Evolutionary conservation across 2,329 filamentous ascomycete genomes (phyloP).

Genomic region (Amesomyces nigricolor): DNA sequence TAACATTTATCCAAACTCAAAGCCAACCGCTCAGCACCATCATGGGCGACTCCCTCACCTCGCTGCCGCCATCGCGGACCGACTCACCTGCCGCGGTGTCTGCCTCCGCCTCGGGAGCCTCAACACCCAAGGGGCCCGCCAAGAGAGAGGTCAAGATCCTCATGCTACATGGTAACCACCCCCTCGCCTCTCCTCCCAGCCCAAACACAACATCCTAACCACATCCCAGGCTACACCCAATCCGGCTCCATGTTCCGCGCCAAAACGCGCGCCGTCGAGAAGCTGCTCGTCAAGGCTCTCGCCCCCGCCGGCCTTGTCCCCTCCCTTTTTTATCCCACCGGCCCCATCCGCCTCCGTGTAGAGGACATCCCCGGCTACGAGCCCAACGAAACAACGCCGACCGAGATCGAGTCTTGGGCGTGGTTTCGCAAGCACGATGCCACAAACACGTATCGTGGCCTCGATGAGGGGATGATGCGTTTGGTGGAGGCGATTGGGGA

Average conservation of each 20-base stretch:
- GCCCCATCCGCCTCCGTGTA: conserved; percentile 55
- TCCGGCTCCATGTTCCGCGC: conserved; percentile 77
- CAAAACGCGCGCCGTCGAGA: conserved; percentile 83
- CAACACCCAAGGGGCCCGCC: not conserved
- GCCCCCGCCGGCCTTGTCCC: conserved; percentile 49
- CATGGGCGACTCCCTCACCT: conserved; percentile 22
- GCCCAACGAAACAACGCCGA: conserved; percentile 36
- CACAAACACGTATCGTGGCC: conserved; percentile 57
- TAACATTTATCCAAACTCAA: not conserved
- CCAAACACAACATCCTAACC: not conserved
- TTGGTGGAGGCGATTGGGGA: conserved; percentile 54
- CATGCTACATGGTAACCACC: conserved; percentile 64
- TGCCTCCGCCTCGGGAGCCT: not conserved
- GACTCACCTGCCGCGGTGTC: not conserved
- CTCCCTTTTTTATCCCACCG: conserved; percentile 63
- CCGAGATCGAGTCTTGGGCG: conserved; percentile 62
- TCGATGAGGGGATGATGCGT: conserved; percentile 61
- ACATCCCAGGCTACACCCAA: conserved; percentile 71
- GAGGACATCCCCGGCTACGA: conserved; percentile 66
- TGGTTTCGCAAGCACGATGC: conserved; percentile 75
- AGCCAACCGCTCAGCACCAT: not conserved
- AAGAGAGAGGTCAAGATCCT: conserved; percentile 59
- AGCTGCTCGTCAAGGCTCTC: conserved; percentile 70
- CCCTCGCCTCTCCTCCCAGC: not conserved
- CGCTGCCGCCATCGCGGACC: conserved; percentile 6